Base-by-base conservation (phyloP, 345 rosid genomes). In the Hibiscus trionum region DNA sequence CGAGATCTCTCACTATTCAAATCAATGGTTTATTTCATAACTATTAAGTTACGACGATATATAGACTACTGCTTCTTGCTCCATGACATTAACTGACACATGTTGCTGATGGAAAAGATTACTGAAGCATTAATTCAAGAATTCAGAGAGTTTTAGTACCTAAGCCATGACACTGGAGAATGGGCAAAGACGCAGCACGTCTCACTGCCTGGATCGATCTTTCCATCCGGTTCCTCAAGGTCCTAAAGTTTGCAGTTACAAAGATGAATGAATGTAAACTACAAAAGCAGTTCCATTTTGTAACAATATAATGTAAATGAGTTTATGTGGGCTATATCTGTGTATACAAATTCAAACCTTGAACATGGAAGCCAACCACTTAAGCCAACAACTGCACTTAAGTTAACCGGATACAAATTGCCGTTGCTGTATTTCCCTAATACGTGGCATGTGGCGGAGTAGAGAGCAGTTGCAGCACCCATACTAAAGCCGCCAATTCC, bases 401-500 rank as follows among this genome's bases (percentile, higher is more conserved):
- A 76, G 79, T 82, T 85, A 35, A 82, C 75, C 14, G 85, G 78
- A 37, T 86, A 88, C 10, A 67, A 75, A 65, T 81, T 84, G 59
- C 89, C 86, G 0, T 74, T 82, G 63, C 88, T 86, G 47, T 85
- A 85, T 44, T 83, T 84, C 31, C 93, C 88, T 71, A 85, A 80
- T 71, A 77, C 69, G 11, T 60, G 85, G 73, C 90, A 88, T 3
- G 88, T 86, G 2, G 89, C 86, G 60, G 93, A 88, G 80, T 86
- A 81, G 35, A 88, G 89, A 55, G 93, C 88, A 29, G 73, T 76
- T 65, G 96, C 91, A 65, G 93, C 90, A 76, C 93, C 93, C 91
- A 90, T 88, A 67, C 96, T 88, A 80, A 90, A 90, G 62, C 96
- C 96, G 65, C 93, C 93, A 52, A 90, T 77, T 55, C 91, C 93